These are phyloP conservation scores for Calonectria pseudoreteaudii DNA, from an alignment of 2,329 filamentous ascomycete genomes.

Conservation along the genomic window DNA sequence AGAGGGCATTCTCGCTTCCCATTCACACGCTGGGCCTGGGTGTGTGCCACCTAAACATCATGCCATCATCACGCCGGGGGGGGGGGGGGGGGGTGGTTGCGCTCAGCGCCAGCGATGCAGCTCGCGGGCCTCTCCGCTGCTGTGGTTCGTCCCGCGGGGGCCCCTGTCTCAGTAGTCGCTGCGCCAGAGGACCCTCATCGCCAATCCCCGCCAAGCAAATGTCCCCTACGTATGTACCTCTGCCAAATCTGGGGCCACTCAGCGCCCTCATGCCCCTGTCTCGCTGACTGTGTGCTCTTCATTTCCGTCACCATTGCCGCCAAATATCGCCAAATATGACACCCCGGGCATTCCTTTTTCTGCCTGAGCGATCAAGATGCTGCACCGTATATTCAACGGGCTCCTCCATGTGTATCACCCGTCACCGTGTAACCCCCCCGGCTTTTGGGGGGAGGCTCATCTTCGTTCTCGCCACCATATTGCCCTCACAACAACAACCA, in stretches of 20 bases:
- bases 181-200: neutral
- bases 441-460: neutral
- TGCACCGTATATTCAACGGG: neutral
- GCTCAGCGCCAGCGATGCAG: slow-evolving; percentile 5
- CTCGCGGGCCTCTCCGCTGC: slow-evolving; percentile 12
- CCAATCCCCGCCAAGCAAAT: neutral
- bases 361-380: neutral
- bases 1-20: neutral
- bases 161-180: slow-evolving; percentile 16
- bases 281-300: neutral
- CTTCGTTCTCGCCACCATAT: neutral
- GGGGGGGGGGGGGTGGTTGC: slow-evolving; percentile 14
- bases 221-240: neutral
- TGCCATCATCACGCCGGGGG: slow-evolving; percentile 10
- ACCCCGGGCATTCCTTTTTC: neutral
- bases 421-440: neutral
- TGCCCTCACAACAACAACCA: neutral
- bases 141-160: slow-evolving; percentile 17
- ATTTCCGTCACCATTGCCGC: neutral
- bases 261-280: slow-evolving; percentile 6
- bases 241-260: slow-evolving; percentile 10
- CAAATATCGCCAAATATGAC: neutral
- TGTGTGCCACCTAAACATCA: neutral
- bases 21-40: neutral
- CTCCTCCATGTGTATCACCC: neutral